phyloP scores from a whole-genome alignment of 2,329 filamentous ascomycete genomes.

The Xylariaceae sp. region DNA sequence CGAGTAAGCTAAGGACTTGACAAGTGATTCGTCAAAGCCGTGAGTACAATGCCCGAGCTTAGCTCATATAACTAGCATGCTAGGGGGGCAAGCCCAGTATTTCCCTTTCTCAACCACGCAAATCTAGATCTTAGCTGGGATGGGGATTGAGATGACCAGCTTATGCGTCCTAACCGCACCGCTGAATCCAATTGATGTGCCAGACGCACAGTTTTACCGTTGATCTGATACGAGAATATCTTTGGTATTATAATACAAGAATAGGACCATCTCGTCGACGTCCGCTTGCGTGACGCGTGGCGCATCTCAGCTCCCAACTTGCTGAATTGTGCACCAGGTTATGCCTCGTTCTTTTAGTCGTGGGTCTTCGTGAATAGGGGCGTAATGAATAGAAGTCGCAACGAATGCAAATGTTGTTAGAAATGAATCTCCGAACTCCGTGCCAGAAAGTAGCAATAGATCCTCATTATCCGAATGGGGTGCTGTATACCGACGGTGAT shows the following conservation, averaged over 20 bases:
- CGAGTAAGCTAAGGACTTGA: too few species aligned
- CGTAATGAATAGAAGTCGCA: constrained; percentile 12
- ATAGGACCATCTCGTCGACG: constrained; percentile 19
- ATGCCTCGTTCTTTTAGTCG: constrained; percentile 22
- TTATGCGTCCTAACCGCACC: too few species aligned
- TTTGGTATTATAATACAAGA: constrained; percentile 26
- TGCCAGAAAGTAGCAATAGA: constrained; percentile 20
- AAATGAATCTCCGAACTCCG: constrained; percentile 26
- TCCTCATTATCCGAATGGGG: constrained; percentile 22
- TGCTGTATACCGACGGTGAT: background rate
- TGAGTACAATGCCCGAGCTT: too few species aligned
- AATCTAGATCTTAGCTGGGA: too few species aligned
- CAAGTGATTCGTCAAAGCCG: too few species aligned
- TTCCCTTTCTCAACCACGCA: too few species aligned
- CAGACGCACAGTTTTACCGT: too few species aligned
- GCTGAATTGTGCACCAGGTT: constrained; percentile 28
- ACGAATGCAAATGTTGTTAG: constrained; percentile 15
- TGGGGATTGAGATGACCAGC: too few species aligned
- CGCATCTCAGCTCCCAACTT: constrained; percentile 28
- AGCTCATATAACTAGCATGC: too few species aligned
- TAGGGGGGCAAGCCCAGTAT: too few species aligned
- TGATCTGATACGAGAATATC: constrained; percentile 24
- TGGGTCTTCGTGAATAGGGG: constrained; percentile 14
- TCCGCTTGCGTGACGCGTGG: constrained; percentile 27
- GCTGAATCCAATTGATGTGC: too few species aligned